phyloP scores from a whole-genome alignment of 305 asterid genomes.

The Stenogyne calaminthoides region DNA sequence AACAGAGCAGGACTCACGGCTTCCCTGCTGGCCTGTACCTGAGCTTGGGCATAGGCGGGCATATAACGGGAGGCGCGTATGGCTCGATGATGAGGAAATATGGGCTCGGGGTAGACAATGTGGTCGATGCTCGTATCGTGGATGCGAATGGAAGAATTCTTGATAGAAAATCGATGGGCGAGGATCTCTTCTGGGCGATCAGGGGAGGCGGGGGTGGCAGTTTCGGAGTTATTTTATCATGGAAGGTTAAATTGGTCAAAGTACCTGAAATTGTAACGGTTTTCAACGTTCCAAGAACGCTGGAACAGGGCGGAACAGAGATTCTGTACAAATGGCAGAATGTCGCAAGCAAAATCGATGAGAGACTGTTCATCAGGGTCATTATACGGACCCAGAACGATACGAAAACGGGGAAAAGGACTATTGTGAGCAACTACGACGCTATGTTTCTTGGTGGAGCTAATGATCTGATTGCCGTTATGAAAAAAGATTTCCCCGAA shows the following conservation, averaged over 20 bases:
- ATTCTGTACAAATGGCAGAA: conserved; percentile 48
- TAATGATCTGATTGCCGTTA: conserved; percentile 29
- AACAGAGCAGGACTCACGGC: conserved; percentile 41
- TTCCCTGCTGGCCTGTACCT: conserved; percentile 50
- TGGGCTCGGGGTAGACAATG: conserved; percentile 54
- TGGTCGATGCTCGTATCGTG: conserved; percentile 40
- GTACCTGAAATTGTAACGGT: conserved; percentile 46
- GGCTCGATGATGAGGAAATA: conserved; percentile 51
- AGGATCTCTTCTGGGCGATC: conserved; percentile 50
- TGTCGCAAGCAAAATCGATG: conserved; percentile 45
- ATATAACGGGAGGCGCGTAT: conserved; percentile 55
- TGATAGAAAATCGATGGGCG: conserved; percentile 43
- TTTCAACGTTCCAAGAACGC: conserved; percentile 44
- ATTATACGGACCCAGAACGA: conserved; percentile 22
- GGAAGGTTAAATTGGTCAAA: conserved; percentile 42
- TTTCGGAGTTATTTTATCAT: conserved; percentile 44
- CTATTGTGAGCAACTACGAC: conserved; percentile 25
- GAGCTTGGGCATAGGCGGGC: conserved; percentile 55
- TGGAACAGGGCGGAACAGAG: conserved; percentile 47
- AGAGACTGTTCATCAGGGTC: conserved; percentile 56
- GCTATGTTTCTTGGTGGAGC: conserved; percentile 47
- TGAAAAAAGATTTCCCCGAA: conserved; percentile 44
- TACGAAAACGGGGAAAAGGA: conserved; percentile 25
- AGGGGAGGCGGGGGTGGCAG: conserved; percentile 63
- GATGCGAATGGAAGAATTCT: conserved; percentile 40